Conservation (phyloP, 2,329 filamentous ascomycete species). For the Botryotinia convoluta region DNA sequence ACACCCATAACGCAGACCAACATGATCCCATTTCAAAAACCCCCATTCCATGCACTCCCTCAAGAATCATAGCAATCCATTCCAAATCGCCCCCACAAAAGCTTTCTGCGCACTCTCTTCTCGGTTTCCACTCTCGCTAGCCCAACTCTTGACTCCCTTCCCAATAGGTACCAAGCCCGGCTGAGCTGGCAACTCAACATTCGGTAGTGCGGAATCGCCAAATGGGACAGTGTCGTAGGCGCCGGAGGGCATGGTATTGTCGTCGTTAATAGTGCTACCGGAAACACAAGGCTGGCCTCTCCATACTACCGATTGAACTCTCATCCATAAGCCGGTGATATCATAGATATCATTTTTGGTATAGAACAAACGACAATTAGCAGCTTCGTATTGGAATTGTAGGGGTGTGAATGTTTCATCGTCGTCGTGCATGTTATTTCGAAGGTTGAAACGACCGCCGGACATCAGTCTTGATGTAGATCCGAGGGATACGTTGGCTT, state of each 20-base stretch:
- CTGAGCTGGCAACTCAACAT: neutral
- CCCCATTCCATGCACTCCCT: no score
- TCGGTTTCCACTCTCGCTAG: constrained; percentile 12
- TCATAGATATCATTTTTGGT: constrained; percentile 43
- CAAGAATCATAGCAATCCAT: neutral
- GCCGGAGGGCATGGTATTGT: neutral
- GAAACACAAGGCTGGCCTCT: constrained; percentile 40
- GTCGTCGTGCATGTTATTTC: constrained; percentile 36
- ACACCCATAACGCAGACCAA: neutral
- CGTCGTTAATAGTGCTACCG: constrained; percentile 19
- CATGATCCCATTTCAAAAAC: neutral
- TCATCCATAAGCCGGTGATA: constrained; percentile 50
- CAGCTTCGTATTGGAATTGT: constrained; percentile 60
- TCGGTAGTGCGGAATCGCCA: neutral
- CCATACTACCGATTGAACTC: constrained; percentile 42
- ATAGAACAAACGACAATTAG: constrained; percentile 60
- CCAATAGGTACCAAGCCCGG: constrained; percentile 13
- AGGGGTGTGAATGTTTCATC: constrained; percentile 41
- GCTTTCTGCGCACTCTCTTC: constrained; percentile 15
- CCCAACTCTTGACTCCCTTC: constrained; percentile 1
- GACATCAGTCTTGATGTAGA: neutral
- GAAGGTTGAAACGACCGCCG: constrained; percentile 31
- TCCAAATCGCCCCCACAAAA: constrained; percentile 15
- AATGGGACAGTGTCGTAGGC: constrained; percentile 17
- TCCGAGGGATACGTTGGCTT: neutral